Conservation (phyloP, 352 stramenopile genomes). For the Phytophthora palmivora region DNA sequence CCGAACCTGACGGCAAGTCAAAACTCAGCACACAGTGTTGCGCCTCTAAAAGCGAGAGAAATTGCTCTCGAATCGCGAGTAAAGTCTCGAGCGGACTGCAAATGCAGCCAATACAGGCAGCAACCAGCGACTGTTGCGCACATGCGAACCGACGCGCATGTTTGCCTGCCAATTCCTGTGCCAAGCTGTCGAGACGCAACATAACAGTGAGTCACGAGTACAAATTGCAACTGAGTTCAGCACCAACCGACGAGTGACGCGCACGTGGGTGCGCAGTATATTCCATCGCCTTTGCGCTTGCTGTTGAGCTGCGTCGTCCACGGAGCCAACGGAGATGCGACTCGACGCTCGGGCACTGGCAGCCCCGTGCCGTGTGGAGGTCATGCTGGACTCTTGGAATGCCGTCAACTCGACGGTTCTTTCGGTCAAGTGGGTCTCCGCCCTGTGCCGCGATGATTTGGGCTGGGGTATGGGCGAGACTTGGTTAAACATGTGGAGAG, state of each 20-base stretch:
- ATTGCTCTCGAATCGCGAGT: conserved; percentile 55
- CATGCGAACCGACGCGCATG: conserved; percentile 59
- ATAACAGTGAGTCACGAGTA: conserved; percentile 8
- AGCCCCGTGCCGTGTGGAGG: conserved; percentile 25
- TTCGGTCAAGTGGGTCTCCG: conserved; percentile 27
- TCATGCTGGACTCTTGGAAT: conserved; percentile 18
- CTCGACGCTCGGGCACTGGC: no score
- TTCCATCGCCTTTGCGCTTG: conserved; percentile 56
- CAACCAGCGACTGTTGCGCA: conserved; percentile 59
- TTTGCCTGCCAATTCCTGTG: conserved; percentile 51
- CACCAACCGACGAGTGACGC: conserved; percentile 68
- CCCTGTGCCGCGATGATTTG: conserved; percentile 31
- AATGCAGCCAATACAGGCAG: conserved; percentile 31
- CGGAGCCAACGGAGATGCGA: not conserved
- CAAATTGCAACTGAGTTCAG: conserved; percentile 16
- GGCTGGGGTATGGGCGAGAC: conserved; percentile 29
- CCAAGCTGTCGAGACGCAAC: conserved; percentile 38
- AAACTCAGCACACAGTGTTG: conserved; percentile 72
- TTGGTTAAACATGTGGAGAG: conserved; percentile 26
- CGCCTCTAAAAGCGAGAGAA: conserved; percentile 65
- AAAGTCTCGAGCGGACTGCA: conserved; percentile 24
- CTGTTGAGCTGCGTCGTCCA: not conserved
- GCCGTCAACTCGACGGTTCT: conserved; percentile 7
- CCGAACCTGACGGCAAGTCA: conserved; percentile 35
- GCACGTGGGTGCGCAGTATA: conserved; percentile 67